Evolutionary conservation across 257 asterid species (phyloP).

Genomic region (Penstemon davidsonii): DNA sequence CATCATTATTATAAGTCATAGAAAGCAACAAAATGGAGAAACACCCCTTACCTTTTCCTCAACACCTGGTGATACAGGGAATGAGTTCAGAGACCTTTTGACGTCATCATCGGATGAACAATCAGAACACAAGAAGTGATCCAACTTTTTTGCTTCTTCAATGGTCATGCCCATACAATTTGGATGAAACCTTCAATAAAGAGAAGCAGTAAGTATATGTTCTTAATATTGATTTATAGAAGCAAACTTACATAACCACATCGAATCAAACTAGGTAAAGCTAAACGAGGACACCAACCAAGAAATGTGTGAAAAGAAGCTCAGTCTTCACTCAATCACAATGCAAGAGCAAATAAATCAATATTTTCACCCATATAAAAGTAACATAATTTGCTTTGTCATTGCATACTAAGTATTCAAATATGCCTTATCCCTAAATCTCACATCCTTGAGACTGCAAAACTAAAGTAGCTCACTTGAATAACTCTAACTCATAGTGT

Average conservation of each 20-base stretch:
- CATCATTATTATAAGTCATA: neutral
- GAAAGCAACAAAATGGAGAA: constrained; percentile 13
- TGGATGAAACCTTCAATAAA: constrained; percentile 77
- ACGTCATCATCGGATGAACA: constrained; percentile 77
- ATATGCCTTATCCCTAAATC: too few relatives aligned
- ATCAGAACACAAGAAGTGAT: constrained; percentile 73
- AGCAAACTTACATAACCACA: neutral
- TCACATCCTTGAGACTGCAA: too few relatives aligned
- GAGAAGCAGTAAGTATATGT: constrained; percentile 23
- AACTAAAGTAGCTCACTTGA: too few relatives aligned
- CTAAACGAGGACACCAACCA: neutral
- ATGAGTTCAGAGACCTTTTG: constrained; percentile 65
- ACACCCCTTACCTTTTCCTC: constrained; percentile 46
- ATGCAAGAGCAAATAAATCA: too few relatives aligned
- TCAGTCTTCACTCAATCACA: too few relatives aligned
- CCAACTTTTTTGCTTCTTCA: constrained; percentile 82
- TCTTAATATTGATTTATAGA: too few relatives aligned
- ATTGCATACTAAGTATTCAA: too few relatives aligned
- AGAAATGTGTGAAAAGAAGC: too few relatives aligned
- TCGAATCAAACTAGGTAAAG: constrained; percentile 8
- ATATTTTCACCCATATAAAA: too few relatives aligned
- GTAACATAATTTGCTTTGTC: too few relatives aligned
- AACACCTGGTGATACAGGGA: constrained; percentile 57
- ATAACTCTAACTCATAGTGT: too few relatives aligned
- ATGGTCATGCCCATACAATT: constrained; percentile 82